Evolutionary conservation across 2,329 filamentous ascomycete genomes (phyloP).

Genomic region (Dendryphion nanum): DNA sequence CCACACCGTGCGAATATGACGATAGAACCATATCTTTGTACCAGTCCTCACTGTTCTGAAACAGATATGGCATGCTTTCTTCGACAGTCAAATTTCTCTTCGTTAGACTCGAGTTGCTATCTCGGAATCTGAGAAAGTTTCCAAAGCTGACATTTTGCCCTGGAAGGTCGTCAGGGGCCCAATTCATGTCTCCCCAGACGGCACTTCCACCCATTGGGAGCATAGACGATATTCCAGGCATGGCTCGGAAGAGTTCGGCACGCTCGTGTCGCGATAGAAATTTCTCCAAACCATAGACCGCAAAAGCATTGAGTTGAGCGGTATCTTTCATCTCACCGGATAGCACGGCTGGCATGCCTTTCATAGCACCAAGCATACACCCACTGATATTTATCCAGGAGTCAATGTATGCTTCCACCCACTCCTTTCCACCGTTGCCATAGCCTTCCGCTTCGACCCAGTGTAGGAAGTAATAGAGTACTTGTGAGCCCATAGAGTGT

Average conservation of each 20-base stretch:
- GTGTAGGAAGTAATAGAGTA: slow-evolving; percentile 81
- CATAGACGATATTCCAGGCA: slow-evolving; percentile 97
- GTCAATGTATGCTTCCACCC: slow-evolving; percentile 88
- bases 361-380: slow-evolving; percentile 93
- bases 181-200: slow-evolving; percentile 87
- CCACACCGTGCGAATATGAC: slow-evolving; percentile 86
- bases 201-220: slow-evolving; percentile 88
- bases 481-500: slow-evolving; percentile 97
- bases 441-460: slow-evolving; percentile 77
- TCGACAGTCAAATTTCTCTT: slow-evolving; percentile 75
- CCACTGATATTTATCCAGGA: slow-evolving; percentile 98
- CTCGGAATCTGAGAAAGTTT: slow-evolving; percentile 79
- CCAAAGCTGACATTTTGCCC: slow-evolving; percentile 74
- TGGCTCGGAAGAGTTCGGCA: slow-evolving; percentile 89
- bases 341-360: slow-evolving; percentile 84
- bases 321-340: slow-evolving; percentile 99
- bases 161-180: slow-evolving; percentile 82
- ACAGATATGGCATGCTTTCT: slow-evolving; percentile 73
- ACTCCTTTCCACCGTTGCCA: slow-evolving; percentile 77
- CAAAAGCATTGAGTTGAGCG: slow-evolving; percentile 91
- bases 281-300: slow-evolving; percentile 94
- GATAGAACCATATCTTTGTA: slow-evolving; percentile 70
- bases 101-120: slow-evolving; percentile 51
- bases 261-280: slow-evolving; percentile 89
- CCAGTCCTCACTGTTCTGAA: slow-evolving; percentile 79